A percentile compares a stretch with the other conserved stretches of the same genome.
Conservation (phyloP, 768 basidiomycete species). For the Naganishia friedmannii region DNA sequence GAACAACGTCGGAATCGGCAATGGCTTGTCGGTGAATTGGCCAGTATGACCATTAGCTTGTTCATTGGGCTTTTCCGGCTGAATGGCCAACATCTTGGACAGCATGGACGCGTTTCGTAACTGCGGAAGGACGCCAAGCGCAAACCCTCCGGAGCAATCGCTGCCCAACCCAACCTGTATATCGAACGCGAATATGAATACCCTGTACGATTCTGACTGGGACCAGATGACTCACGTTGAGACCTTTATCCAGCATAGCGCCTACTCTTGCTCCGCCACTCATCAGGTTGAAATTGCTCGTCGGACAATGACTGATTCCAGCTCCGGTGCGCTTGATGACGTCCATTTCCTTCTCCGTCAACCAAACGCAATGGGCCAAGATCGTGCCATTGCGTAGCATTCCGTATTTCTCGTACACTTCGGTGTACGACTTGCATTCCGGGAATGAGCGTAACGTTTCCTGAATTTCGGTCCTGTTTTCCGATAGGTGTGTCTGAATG, state of each 20-base stretch:
- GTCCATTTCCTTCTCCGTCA: conserved; percentile 69
- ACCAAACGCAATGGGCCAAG: conserved; percentile 80
- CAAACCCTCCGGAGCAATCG: conserved; percentile 79
- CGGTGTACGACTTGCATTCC: conserved; percentile 64
- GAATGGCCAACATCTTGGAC: conserved; percentile 70
- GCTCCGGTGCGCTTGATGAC: conserved; percentile 65
- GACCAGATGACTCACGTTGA: conserved; percentile 64
- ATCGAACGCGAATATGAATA: not conserved
- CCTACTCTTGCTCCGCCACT: conserved; percentile 82
- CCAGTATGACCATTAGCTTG: conserved; percentile 28
- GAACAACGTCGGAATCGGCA: conserved; percentile 71
- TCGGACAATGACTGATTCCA: conserved; percentile 89
- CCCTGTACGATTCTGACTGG: not conserved
- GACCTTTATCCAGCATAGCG: conserved; percentile 71
- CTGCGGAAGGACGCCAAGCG: conserved; percentile 70
- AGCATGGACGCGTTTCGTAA: conserved; percentile 66
- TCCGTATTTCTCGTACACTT: conserved; percentile 74
- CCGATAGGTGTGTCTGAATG: conserved; percentile 90
- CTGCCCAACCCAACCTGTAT: conserved; percentile 87
- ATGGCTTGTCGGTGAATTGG: conserved; percentile 54
- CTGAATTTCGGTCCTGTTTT: conserved; percentile 71
- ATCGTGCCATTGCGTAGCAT: conserved; percentile 77
- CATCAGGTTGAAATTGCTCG: conserved; percentile 84
- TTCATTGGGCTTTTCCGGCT: conserved; percentile 35
- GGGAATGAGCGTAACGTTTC: conserved; percentile 69